Evolutionary conservation across 768 basidiomycete genomes (phyloP).

Genomic region (Kondoa subrosea): DNA sequence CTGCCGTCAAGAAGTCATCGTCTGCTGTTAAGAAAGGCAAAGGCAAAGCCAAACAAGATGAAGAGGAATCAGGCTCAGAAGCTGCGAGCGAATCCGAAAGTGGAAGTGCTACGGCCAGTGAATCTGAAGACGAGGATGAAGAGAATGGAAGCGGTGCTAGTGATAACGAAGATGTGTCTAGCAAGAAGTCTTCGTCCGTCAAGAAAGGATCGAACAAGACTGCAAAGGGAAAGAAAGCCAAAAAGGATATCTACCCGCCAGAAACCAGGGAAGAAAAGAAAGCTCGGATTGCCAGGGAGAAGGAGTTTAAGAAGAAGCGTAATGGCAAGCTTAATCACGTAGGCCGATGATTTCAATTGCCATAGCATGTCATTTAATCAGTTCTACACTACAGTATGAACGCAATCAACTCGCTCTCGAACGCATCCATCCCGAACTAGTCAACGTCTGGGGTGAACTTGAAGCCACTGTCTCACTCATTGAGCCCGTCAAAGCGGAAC

Average conservation of each 20-base stretch:
- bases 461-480: constrained; percentile 46
- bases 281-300: constrained; percentile 32
- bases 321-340: constrained; percentile 36
- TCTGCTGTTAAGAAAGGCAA: constrained; percentile 10
- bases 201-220: constrained; percentile 30
- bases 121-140: constrained; percentile 20
- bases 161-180: constrained; percentile 30
- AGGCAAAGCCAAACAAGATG: constrained; percentile 7
- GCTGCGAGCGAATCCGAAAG: not conserved
- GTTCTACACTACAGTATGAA: constrained; percentile 11
- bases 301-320: constrained; percentile 47
- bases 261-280: constrained; percentile 32
- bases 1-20: too few relatives aligned
- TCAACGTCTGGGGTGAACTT: constrained; percentile 73
- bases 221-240: not conserved
- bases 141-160: constrained; percentile 16
- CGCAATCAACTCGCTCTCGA: constrained; percentile 14
- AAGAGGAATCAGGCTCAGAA: not conserved
- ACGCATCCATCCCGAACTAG: constrained; percentile 33
- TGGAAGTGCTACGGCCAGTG: too few relatives aligned
- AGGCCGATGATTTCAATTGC: not conserved
- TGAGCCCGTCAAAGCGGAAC: constrained; percentile 52
- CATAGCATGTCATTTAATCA: not conserved
- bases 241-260: constrained; percentile 4
- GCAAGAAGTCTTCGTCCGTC: constrained; percentile 25